These are phyloP conservation scores for Coemansia sp. DNA, from an alignment of 192 early-diverging fungal genomes.

Conservation along the genomic window DNA sequence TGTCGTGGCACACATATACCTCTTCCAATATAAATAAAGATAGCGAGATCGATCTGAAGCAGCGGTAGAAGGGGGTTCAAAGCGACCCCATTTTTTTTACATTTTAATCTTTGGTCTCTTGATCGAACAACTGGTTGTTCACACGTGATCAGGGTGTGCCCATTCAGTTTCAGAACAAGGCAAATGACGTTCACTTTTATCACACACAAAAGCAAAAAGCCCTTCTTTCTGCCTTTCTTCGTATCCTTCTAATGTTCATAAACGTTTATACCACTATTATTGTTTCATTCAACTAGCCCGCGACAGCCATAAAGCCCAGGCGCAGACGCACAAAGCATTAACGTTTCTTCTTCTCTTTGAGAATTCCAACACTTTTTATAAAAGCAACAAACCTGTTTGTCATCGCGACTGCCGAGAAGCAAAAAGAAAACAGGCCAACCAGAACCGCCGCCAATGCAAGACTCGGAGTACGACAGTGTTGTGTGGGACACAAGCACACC, in stretches of 20 bases:
- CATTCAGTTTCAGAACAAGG: neutral
- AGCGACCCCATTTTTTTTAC: neutral
- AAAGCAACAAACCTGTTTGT: neutral
- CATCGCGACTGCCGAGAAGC: neutral
- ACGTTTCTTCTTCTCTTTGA: neutral
- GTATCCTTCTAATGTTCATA: neutral
- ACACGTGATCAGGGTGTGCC: neutral
- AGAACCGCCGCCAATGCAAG: constrained; percentile 41
- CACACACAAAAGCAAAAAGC: too few species aligned
- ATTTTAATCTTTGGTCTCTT: neutral
- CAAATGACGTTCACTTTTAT: neutral
- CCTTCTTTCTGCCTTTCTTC: too few species aligned
- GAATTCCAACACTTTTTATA: neutral
- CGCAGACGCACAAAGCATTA: neutral
- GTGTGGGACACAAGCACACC: constrained; percentile 49
- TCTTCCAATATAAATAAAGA: neutral
- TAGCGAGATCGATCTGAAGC: neutral
- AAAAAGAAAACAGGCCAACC: neutral
- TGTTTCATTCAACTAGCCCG: neutral
- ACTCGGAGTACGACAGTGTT: constrained; percentile 53
- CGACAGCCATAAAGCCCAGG: neutral
- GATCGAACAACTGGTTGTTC: constrained; percentile 1
- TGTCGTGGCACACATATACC: neutral
- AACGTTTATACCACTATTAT: neutral
- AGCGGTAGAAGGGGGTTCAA: neutral